phyloP scores from a whole-genome alignment of 2,329 filamentous ascomycete genomes.

The Calonectria pteridis region DNA sequence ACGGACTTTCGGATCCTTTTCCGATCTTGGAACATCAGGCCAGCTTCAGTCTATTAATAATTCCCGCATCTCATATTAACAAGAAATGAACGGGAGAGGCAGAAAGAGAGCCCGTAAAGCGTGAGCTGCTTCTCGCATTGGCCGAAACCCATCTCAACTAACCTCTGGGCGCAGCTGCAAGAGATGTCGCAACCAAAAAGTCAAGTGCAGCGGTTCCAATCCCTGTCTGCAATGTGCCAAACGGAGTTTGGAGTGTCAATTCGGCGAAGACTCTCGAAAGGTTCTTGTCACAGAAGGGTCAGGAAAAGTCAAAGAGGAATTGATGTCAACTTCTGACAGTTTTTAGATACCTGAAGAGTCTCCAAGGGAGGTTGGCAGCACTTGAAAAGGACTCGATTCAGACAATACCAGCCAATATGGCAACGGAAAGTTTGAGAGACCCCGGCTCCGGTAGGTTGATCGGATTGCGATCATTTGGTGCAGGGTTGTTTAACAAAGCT shows the following conservation, averaged over 20 bases:
- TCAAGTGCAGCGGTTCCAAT: not conserved
- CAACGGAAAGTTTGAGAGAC: not conserved
- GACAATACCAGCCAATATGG: not conserved
- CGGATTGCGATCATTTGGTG: not conserved
- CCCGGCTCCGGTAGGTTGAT: not conserved
- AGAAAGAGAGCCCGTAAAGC: not conserved
- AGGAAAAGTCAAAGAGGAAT: not conserved
- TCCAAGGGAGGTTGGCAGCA: not conserved
- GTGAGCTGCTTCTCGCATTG: not conserved
- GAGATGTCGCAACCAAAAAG: constrained; percentile 22
- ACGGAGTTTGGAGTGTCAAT: constrained; percentile 3
- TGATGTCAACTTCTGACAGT: not conserved
- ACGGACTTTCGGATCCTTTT: not conserved
- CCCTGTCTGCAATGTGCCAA: constrained; percentile 16
- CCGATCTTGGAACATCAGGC: not conserved
- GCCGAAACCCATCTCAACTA: not conserved
- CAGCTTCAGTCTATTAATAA: not conserved
- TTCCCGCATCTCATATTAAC: not conserved
- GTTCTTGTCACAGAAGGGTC: constrained; percentile 13
- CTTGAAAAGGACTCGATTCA: not conserved
- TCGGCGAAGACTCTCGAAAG: constrained; percentile 5
- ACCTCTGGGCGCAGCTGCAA: not conserved
- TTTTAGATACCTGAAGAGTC: not conserved
- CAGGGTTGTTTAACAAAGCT: not conserved
- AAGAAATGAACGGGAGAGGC: not conserved